Base-by-base conservation (phyloP, 768 basidiomycete genomes). In the Hemileccinum rubropunctum region DNA sequence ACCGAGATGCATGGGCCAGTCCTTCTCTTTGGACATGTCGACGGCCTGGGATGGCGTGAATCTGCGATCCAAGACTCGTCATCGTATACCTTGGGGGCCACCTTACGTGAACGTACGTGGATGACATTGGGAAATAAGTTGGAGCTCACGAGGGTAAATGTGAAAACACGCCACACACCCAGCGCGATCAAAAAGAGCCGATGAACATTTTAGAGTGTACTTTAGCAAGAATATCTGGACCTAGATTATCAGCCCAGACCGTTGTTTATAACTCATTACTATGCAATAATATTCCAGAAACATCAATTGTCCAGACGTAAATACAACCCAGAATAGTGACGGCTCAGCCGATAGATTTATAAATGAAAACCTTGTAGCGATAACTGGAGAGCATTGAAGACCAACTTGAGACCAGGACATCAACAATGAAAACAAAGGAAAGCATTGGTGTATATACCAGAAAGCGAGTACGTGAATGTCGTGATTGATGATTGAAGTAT, bases 1-100 rank as follows among this genome's bases (percentile, higher is more conserved):
- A 83, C 88, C 88, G 17, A 90, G 71, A 57, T 76, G 76, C 52
- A 80, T 70, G 27, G 85, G 69, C 88, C 88, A 91, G 54, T 88
- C 83, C 55, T 76, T 81, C 62, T 88, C 86, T 54, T 83, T 86
- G 58, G 79, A 69, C 71, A 76, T 70, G 62, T 88, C 83, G 44
- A 88, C 59, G 21, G 65, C 65, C 51, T 75, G 65, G 28, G 78
- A 74, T 41, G 79, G 81, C 33, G 80, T 83, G 60, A 83, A 85
- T 27, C 87, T 86, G 53, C 8, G 37, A 43, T 46, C 27, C 3
- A 30, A 37, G 32, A 18, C 18, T 2, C 10, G 40, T 64, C 12
- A 58, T 13, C 6, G 13, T 13, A 12, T 36, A 26, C n/a, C 28
- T 20, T 30, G 12, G 30, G 38, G 40, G 47, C 48, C 11, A 20